phyloP scores from a whole-genome alignment of 495 filamentous ascomycete species.

The Aspergillus mulundensis region DNA sequence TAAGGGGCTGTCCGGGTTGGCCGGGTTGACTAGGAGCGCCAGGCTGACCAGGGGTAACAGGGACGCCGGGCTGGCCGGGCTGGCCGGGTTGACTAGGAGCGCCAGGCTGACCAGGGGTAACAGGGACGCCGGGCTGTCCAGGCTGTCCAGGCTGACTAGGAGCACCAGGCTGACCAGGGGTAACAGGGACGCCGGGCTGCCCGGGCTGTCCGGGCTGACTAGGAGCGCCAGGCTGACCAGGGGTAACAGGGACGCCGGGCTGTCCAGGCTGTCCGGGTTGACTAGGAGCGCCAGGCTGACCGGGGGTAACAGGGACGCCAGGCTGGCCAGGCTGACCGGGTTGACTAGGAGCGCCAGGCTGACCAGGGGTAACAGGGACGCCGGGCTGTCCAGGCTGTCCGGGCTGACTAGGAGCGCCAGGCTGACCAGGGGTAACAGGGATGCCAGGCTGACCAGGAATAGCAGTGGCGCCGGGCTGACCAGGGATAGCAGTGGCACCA shows the following conservation, averaged over 20 bases:
- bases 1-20: neutral
- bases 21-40: neutral
- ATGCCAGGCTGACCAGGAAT: constrained; percentile 9
- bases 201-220: too few relatives aligned
- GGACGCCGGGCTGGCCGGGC: neutral
- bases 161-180: constrained; percentile 4
- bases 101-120: constrained; percentile 8
- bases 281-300: neutral
- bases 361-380: too few relatives aligned
- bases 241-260: too few relatives aligned
- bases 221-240: constrained; percentile 7
- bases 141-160: neutral
- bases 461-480: neutral
- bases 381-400: constrained; percentile 1
- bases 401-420: constrained; percentile 3
- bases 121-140: too few relatives aligned
- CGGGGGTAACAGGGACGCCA: too few relatives aligned
- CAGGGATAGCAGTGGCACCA: constrained; percentile 1
- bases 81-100: too few relatives aligned
- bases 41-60: neutral
- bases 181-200: too few relatives aligned
- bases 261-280: neutral
- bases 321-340: constrained; percentile 11
- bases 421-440: constrained; percentile 1
- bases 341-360: constrained; percentile 2